phyloP scores from a whole-genome alignment of 108 stramenopile genomes.

The Cyclotella baltica region DNA sequence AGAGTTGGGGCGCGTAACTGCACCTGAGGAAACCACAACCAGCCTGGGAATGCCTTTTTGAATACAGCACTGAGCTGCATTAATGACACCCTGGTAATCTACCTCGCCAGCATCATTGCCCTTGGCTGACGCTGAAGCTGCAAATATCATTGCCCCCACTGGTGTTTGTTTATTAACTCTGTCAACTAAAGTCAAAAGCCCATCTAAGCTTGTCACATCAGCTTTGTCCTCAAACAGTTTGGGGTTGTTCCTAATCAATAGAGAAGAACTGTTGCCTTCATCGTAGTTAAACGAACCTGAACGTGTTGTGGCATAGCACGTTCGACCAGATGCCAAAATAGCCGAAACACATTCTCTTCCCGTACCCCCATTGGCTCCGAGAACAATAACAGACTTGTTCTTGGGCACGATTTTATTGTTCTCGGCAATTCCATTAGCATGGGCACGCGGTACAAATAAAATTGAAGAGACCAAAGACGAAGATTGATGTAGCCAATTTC shows the following conservation, averaged over 20 bases:
- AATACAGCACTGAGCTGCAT: slow-evolving; percentile 81
- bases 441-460: not conserved
- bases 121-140: slow-evolving; percentile 78
- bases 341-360: slow-evolving; percentile 28
- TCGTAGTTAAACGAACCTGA: slow-evolving; percentile 18
- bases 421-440: not conserved
- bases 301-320: slow-evolving; percentile 19
- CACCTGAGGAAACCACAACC: slow-evolving; percentile 79
- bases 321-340: slow-evolving; percentile 24
- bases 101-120: slow-evolving; percentile 64
- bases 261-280: not conserved
- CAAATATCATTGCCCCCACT: slow-evolving; percentile 81
- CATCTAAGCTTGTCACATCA: slow-evolving; percentile 8
- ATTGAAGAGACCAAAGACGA: not conserved
- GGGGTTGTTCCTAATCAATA: not conserved
- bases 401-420: not conserved
- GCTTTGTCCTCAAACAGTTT: not conserved
- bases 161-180: not conserved
- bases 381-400: slow-evolving; percentile 20
- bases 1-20: slow-evolving; percentile 79
- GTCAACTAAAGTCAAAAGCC: slow-evolving; percentile 10
- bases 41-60: slow-evolving; percentile 72
- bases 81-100: slow-evolving; percentile 76
- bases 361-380: slow-evolving; percentile 25
- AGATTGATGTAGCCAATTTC: not conserved